Base-by-base conservation (phyloP, 306 rosid genomes). In the Quercus robur region DNA sequence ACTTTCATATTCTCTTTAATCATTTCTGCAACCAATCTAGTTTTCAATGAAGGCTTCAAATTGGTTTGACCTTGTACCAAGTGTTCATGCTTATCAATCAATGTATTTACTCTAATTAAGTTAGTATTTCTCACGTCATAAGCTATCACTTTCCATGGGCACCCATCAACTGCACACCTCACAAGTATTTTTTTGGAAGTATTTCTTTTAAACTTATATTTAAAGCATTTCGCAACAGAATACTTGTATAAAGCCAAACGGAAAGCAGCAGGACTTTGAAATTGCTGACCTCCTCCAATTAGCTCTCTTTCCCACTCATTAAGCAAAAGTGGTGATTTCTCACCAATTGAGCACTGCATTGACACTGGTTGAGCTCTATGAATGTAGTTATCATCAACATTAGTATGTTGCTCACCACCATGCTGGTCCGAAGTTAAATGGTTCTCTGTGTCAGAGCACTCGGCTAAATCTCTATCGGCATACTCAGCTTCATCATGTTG, bases 91-190 rank as follows among this genome's bases (percentile, higher is more conserved):
- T 73, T 19, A 38, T 73, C 66, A 5, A 73, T 30, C 4, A 73
- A 55, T 55, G 52, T 55, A 73, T 55, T 31, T 17, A 73, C 66
- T 73, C 76, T 73, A 0, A 54, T 3, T 25, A 73, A 15, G 54
- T 62, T 62, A 73, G n/a, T 73, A 7, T 54, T 5, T 73, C 63
- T 62, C 55, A 73, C n/a, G 30, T 66, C n/a, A 28, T 6, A 11
- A 28, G 64, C 76, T 6, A 66, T 26, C 44, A 73, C 57, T 54
- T 54, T 54, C 76, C 76, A 73, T 5, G 76, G 76, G 63, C 76
- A 73, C 10, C 30, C n/a, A 9, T 73, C 63, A 73, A 62, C 51
- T 7, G 15, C 14, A 56, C 76, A 73, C 76, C 31, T 55, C 4
- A 55, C 64, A 23, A 19, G 23, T 12, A 63, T 63, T 21, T 11